phyloP scores from a whole-genome alignment of 495 filamentous ascomycete species.

The Penicillium desertorum region DNA sequence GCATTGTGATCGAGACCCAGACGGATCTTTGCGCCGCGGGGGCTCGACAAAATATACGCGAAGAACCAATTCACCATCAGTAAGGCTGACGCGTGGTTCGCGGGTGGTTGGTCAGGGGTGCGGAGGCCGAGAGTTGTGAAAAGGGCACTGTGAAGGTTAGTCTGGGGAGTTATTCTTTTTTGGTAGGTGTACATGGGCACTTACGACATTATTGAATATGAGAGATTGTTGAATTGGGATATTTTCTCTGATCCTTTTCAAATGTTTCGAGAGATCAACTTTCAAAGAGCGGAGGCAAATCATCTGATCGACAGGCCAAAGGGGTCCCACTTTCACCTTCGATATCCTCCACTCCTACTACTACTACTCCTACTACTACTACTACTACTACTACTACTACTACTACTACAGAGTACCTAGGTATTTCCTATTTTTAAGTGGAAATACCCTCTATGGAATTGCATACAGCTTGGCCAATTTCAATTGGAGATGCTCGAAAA shows the following conservation, averaged over 20 bases:
- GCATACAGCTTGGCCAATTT: too few species aligned
- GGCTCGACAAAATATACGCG: constrained; percentile 44
- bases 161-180: background rate
- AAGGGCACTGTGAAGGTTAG: constrained; percentile 20
- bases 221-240: too few species aligned
- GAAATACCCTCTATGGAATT: too few species aligned
- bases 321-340: too few species aligned
- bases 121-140: constrained; percentile 30
- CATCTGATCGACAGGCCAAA: too few species aligned
- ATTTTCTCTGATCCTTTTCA: background rate
- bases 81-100: constrained; percentile 41
- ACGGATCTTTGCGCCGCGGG: constrained; percentile 42
- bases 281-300: background rate
- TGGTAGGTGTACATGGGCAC: background rate
- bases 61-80: constrained; percentile 49
- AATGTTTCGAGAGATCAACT: too few species aligned
- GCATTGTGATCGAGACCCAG: constrained; percentile 51
- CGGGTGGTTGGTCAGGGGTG: constrained; percentile 17
- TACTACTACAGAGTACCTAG: too few species aligned
- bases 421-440: too few species aligned
- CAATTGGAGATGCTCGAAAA: too few species aligned
- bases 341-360: too few species aligned
- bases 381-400: too few species aligned
- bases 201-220: constrained; percentile 11
- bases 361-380: too few species aligned